phyloP scores from a whole-genome alignment of 441 rosid species.

The Aleurites moluccanus region DNA sequence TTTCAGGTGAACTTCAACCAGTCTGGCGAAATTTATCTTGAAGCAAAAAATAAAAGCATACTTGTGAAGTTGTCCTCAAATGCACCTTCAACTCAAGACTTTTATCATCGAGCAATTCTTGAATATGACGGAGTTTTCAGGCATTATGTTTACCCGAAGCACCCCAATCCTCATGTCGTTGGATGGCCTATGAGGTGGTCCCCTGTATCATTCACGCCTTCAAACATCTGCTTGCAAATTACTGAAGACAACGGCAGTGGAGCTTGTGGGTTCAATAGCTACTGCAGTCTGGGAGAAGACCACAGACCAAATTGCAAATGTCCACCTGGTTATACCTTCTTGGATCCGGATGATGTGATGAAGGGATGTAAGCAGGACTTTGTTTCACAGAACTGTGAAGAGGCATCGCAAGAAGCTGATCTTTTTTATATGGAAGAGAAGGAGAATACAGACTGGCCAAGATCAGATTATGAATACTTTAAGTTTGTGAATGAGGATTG shows the following conservation, averaged over 20 bases:
- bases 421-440: neutral
- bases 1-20: conserved; percentile 24
- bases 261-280: conserved; percentile 49
- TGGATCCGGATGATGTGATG: conserved; percentile 31
- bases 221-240: conserved; percentile 28
- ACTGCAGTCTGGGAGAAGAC: conserved; percentile 30
- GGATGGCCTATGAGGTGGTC: conserved; percentile 23
- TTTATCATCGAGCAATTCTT: conserved; percentile 40
- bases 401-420: conserved; percentile 12
- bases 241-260: conserved; percentile 37
- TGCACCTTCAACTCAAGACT: neutral
- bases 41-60: neutral
- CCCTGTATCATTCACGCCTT: conserved; percentile 18
- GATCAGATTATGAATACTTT: conserved; percentile 31
- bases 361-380: conserved; percentile 45
- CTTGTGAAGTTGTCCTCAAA: conserved; percentile 4
- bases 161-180: neutral
- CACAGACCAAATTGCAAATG: conserved; percentile 38
- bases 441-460: conserved; percentile 34
- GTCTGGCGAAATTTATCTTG: conserved; percentile 30
- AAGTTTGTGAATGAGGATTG: conserved; percentile 16
- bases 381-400: conserved; percentile 30
- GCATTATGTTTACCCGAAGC: conserved; percentile 35
- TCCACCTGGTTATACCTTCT: conserved; percentile 30
- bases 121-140: conserved; percentile 42